Percentiles rank a stretch among this genome's conserved stretches.
phyloP scores from a whole-genome alignment of 805 yeast genomes.

The Tanozyma kutaoensis region DNA sequence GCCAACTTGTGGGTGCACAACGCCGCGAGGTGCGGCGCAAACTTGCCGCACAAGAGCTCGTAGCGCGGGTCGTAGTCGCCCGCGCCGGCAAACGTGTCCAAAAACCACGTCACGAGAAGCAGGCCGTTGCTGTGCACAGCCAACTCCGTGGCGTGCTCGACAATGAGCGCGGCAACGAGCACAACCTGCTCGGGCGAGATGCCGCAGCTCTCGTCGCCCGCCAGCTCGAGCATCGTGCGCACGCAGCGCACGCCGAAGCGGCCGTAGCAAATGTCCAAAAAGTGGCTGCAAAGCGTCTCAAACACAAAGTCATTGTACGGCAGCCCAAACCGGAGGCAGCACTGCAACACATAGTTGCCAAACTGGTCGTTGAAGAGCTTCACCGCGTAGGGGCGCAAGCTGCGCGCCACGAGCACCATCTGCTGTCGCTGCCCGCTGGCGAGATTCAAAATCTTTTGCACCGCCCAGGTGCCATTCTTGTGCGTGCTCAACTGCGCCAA shows the following conservation, averaged over 20 bases:
- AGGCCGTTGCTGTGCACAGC: slow-evolving; percentile 83
- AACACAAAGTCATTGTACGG: slow-evolving; percentile 86
- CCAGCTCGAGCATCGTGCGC: slow-evolving; percentile 82
- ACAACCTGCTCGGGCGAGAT: slow-evolving; percentile 50
- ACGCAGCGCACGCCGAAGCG: slow-evolving; percentile 94
- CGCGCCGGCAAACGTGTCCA: slow-evolving; percentile 49
- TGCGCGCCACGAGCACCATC: slow-evolving; percentile 49
- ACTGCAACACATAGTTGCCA: slow-evolving; percentile 8
- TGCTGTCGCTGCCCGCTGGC: slow-evolving; percentile 31
- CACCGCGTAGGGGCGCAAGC: slow-evolving; percentile 69
- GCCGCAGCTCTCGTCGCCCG: slow-evolving; percentile 24
- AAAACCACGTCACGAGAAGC: slow-evolving; percentile 81
- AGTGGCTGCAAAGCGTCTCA: slow-evolving; percentile 66
- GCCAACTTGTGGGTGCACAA: slow-evolving; percentile 78
- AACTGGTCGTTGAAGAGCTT: slow-evolving; percentile 16
- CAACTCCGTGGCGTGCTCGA: slow-evolving; percentile 64
- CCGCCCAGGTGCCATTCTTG: slow-evolving; percentile 99
- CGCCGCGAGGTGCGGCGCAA: slow-evolving; percentile 47
- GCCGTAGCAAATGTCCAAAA: slow-evolving; percentile 72
- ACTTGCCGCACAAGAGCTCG: slow-evolving; percentile 45
- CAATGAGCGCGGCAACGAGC: slow-evolving; percentile 64
- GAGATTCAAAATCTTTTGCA: slow-evolving; percentile 82
- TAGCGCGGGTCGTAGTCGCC: slow-evolving; percentile 41
- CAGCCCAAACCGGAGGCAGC: slow-evolving; percentile 79
- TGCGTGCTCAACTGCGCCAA: slow-evolving; percentile 89